Base-by-base conservation (phyloP, 2,329 filamentous ascomycete genomes). In the Penicillium sp. region DNA sequence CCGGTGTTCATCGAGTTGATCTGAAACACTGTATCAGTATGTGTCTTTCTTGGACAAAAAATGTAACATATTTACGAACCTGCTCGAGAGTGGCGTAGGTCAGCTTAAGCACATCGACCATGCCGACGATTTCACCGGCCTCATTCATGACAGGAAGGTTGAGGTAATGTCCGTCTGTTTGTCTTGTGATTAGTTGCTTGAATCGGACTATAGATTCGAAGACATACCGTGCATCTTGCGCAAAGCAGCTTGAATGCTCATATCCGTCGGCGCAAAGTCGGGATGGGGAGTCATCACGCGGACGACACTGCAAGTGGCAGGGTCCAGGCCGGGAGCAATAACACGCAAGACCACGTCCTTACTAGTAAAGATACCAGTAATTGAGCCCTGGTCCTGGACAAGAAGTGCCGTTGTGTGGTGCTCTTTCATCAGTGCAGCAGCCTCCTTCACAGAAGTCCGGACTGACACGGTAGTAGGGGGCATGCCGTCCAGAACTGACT, bases 61-160 rank as follows among this genome's bases (percentile, higher is more conserved):
- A n/a, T 51, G 9, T 47, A 33, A 21, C 18, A 16, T 18, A 20
- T 9, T 5, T 47, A 47, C 54, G 47, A 43, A 96, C 91, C 79
- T 97, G 93, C 75, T 99, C 94, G 53, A 99, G 83, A 5, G 94
- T 99, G 50, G 94, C 94, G 74, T 99, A 99, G 21, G 94, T 99
- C 68, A 99, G 82, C 78, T 97, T 97, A 61, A 99, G 84, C 58
- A 99, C 94, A 74, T 99, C 94, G 24, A 99, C 94, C 94, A 99
- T 99, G 67, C 94, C 94, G 58, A 99, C 94, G 69, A 99, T 99
- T 75, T 99, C 94, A 62, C 93, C 94, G 60, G 84, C 83, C 63
- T 96, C 91, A 74, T 97, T 97, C 94, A 99, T 99, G 61, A 99
- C 94, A 8, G 94, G 94, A 46, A 99, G 80, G 73, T 99, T 99